Conservation (phyloP, 352 stramenopile species). For the Peronospora farinosa region DNA sequence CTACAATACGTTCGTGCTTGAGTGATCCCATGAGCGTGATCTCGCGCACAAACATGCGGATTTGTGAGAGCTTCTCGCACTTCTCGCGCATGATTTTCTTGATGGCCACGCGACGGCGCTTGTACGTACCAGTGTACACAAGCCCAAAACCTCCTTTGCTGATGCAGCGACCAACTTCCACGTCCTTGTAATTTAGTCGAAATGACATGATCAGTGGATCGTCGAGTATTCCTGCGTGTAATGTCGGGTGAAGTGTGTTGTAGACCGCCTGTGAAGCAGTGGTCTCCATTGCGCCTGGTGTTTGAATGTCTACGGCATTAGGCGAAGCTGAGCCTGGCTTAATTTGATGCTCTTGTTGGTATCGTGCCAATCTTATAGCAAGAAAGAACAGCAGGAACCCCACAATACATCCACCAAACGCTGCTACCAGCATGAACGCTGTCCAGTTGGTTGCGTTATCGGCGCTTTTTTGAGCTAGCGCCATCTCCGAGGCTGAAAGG, state of each 20-base stretch:
- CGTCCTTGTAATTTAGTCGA: slow-evolving; percentile 35
- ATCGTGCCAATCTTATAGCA: slow-evolving; percentile 15
- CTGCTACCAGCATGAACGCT: slow-evolving; percentile 30
- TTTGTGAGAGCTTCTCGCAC: slow-evolving; percentile 29
- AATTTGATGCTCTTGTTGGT: slow-evolving; percentile 9
- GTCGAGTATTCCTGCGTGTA: slow-evolving; percentile 32
- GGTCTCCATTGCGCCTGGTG: slow-evolving; percentile 16
- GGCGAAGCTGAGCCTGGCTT: slow-evolving; percentile 12
- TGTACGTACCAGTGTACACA: slow-evolving; percentile 35
- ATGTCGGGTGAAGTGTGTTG: slow-evolving; percentile 33
- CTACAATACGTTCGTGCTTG: slow-evolving; percentile 57
- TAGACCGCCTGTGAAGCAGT: slow-evolving; percentile 35
- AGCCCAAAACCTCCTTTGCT: slow-evolving; percentile 41
- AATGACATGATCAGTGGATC: slow-evolving; percentile 33
- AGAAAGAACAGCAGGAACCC: slow-evolving; percentile 35
- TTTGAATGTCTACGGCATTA: slow-evolving; percentile 14
- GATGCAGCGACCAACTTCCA: slow-evolving; percentile 34
- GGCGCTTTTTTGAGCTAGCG: slow-evolving; percentile 5
- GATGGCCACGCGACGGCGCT: slow-evolving; percentile 32
- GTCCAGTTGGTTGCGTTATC: slow-evolving; percentile 24
- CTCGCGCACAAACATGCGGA: slow-evolving; percentile 40
- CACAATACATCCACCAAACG: slow-evolving; percentile 30
- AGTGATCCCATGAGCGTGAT: slow-evolving; percentile 61
- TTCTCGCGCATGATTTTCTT: slow-evolving; percentile 40
- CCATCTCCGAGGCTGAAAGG: slow-evolving; percentile 14